Evolutionary conservation across 2,329 filamentous ascomycete genomes (phyloP), one percentile per base, ranked within the genome.

Genomic region (Cercospora beticola): DNA sequence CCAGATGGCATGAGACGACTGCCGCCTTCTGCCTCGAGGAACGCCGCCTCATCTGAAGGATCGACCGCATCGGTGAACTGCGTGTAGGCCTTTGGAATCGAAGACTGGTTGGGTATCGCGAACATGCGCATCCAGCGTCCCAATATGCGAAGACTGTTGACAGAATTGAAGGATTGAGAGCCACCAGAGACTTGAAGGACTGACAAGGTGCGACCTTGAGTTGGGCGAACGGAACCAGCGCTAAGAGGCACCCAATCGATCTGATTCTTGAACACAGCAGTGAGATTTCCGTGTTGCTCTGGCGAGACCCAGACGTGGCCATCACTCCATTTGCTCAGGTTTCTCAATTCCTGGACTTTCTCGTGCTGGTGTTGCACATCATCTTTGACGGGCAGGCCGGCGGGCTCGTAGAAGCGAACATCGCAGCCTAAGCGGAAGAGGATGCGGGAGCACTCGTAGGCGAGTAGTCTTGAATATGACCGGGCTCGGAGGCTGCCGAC

Each of bases 161-260:
- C 87, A 0, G 87, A 85, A 72, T 91, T 91, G 80, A 91, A 91
- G 0, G 84, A 87, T 75, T 90, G 89, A 0, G 86, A 88, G 0
- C 88, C 89, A 16, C 89, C 88, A 63, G 82, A 86, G 0, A 90
- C 87, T 76, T 90, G 87, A 0, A 86, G 86, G 23, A 90, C 82
- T 0, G 85, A 85, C 0, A 91, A 80, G 0, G 88, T 90, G 0
- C 88, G 83, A 36, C 88, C 88, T 78, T 91, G 88, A 0, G 89
- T 90, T 0, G 88, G 89, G 0, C 88, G 86, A 0, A 91, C 85
- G 8, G 86, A 86, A 26, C 88, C 88, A 0, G 85, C 85, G 1
- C 81, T 84, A 0, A 91, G 80, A 0, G 88, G 88, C 46, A 90
- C 88, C 89, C 89, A 90, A 76, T 91, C 89, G 59, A 90, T 90